phyloP scores from a whole-genome alignment of 495 filamentous ascomycete genomes.

The Apodospora peruviana region DNA sequence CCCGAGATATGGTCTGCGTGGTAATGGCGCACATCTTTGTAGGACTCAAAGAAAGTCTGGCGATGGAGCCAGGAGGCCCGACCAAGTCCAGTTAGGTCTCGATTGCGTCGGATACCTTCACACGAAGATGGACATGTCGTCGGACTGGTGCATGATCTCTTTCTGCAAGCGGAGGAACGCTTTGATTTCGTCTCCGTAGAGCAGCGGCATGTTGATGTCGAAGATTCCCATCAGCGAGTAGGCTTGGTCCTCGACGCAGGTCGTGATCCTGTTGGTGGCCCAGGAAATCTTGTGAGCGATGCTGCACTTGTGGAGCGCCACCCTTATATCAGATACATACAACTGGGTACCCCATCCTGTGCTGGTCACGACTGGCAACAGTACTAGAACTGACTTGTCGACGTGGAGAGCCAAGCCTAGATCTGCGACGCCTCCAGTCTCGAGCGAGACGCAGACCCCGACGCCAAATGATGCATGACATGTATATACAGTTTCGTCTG shows the following conservation, averaged over 20 bases:
- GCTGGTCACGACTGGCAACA: background rate
- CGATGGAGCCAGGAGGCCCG: background rate
- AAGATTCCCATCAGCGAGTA: slow-evolving; percentile 3
- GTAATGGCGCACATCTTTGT: background rate
- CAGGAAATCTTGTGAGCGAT: background rate
- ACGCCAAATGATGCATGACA: no score
- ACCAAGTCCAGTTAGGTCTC: background rate
- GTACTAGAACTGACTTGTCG: background rate
- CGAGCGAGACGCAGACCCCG: no score
- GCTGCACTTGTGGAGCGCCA: slow-evolving; percentile 1
- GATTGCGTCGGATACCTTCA: background rate
- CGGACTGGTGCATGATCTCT: background rate
- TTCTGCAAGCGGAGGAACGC: background rate
- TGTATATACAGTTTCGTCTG: no score
- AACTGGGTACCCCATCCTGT: background rate
- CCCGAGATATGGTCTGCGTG: background rate
- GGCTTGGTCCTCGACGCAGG: background rate
- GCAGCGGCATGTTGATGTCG: background rate
- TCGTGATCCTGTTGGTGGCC: background rate
- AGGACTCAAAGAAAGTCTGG: background rate
- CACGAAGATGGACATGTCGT: background rate
- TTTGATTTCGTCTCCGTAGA: slow-evolving; percentile 1
- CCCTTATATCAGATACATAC: background rate
- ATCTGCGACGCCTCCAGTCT: no score
- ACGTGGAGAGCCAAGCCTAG: no score